phyloP scores from a whole-genome alignment of 345 rosid species.

The Euphorbia tirucalli region DNA sequence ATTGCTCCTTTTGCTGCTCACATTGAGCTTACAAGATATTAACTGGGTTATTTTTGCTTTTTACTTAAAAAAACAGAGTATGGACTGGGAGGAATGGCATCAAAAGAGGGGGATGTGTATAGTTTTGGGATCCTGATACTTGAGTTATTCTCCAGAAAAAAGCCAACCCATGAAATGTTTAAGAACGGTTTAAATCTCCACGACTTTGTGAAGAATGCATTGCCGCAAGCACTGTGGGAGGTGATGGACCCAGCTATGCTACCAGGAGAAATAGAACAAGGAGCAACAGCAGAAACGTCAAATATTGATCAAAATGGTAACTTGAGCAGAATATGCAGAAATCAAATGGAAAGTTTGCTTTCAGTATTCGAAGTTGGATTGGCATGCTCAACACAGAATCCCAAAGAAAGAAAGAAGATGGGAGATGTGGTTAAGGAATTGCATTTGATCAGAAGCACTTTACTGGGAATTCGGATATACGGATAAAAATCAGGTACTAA shows the following conservation, averaged over 20 bases:
- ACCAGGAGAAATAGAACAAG: neutral
- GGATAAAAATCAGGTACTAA: too few species aligned
- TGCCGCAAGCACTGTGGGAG: neutral
- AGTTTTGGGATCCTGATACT: neutral
- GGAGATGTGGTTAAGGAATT: too few species aligned
- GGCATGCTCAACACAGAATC: too few species aligned
- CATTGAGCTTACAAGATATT: too few species aligned
- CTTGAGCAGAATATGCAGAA: too few species aligned
- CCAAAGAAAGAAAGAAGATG: too few species aligned
- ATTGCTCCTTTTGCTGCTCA: too few species aligned
- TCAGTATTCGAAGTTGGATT: too few species aligned
- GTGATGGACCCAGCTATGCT: slow-evolving; percentile 1
- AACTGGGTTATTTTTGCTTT: too few species aligned
- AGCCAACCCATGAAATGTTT: slow-evolving; percentile 8
- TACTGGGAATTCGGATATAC: too few species aligned
- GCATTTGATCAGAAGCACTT: neutral
- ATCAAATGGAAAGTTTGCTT: too few species aligned
- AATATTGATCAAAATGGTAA: too few species aligned
- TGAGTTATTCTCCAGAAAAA: neutral
- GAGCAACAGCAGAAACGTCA: neutral
- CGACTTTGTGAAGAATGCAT: neutral
- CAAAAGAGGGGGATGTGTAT: neutral
- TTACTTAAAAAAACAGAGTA: neutral
- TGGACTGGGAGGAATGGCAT: neutral
- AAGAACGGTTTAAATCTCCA: slow-evolving; percentile 5